Percentiles rank a stretch among this genome's conserved stretches.
Evolutionary conservation across 176 grass and related monocot species (phyloP).

Genomic region (Leersia perrieri): DNA sequence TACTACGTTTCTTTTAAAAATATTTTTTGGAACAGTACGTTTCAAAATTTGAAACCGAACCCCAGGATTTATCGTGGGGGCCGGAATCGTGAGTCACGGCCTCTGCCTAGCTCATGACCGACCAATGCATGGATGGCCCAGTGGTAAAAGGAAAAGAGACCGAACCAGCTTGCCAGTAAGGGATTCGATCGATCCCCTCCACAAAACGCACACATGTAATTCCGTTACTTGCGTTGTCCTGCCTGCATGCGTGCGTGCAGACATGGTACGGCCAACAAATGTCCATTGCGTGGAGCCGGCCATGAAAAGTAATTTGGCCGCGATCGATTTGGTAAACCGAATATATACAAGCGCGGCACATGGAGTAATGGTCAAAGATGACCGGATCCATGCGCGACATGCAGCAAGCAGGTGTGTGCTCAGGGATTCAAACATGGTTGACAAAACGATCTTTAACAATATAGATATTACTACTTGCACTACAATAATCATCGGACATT

Average conservation of each 20-base stretch:
- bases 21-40: neutral
- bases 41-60: slow-evolving; percentile 43
- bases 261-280: slow-evolving; percentile 1
- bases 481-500: neutral
- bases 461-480: neutral
- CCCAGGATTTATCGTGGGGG: neutral
- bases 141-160: neutral
- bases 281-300: neutral
- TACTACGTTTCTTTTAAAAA: neutral
- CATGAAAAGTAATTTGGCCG: neutral
- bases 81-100: neutral
- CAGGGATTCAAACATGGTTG: slow-evolving; percentile 32
- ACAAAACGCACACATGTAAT: neutral
- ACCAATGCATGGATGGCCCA: neutral
- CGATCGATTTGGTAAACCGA: slow-evolving; percentile 24
- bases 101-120: neutral
- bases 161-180: neutral
- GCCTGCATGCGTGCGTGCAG: neutral
- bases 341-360: neutral
- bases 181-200: neutral
- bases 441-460: neutral
- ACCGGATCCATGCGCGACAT: slow-evolving; percentile 1
- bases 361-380: slow-evolving; percentile 25
- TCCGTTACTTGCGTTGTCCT: slow-evolving; percentile 1
- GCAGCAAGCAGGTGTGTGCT: neutral